Percentiles rank a stretch among this genome's conserved stretches.
These are phyloP conservation scores for Mycena vulgaris DNA, from an alignment of 768 basidiomycete genomes.

Conservation along the genomic window DNA sequence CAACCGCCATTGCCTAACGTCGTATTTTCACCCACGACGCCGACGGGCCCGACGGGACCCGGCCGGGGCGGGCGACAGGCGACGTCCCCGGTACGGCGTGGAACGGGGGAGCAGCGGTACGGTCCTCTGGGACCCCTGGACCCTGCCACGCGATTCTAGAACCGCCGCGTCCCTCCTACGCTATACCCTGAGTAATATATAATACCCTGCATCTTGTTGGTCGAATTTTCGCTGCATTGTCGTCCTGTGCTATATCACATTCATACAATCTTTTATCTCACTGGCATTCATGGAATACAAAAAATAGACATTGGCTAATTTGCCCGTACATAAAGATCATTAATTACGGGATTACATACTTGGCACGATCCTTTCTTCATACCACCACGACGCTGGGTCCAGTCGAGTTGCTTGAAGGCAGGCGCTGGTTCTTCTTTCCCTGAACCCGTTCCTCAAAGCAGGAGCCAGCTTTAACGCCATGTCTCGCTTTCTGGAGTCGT, in stretches of 20 bases:
- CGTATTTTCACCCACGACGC: constrained; percentile 47
- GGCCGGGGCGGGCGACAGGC: constrained; percentile 31
- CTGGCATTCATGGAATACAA: constrained; percentile 10
- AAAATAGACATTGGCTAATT: constrained; percentile 32
- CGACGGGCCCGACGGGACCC: constrained; percentile 48
- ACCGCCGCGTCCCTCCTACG: constrained; percentile 29
- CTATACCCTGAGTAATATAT: constrained; percentile 41
- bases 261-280: constrained; percentile 38
- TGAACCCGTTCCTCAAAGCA: constrained; percentile 3
- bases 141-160: constrained; percentile 65
- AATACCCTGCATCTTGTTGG: constrained; percentile 40
- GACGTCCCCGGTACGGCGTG: constrained; percentile 40
- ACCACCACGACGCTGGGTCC: background rate
- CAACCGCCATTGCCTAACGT: constrained; percentile 45
- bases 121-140: constrained; percentile 75
- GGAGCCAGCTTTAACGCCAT: constrained; percentile 19
- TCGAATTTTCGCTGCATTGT: constrained; percentile 35
- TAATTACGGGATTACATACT: background rate
- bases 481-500: constrained; percentile 34
- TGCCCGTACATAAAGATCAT: background rate
- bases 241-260: constrained; percentile 32
- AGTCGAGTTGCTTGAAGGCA: background rate
- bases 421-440: constrained; percentile 26
- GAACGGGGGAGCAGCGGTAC: constrained; percentile 57
- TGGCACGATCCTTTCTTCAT: background rate